Base-by-base conservation (phyloP, 2,329 filamentous ascomycete species). In the Penicillium sp. region DNA sequence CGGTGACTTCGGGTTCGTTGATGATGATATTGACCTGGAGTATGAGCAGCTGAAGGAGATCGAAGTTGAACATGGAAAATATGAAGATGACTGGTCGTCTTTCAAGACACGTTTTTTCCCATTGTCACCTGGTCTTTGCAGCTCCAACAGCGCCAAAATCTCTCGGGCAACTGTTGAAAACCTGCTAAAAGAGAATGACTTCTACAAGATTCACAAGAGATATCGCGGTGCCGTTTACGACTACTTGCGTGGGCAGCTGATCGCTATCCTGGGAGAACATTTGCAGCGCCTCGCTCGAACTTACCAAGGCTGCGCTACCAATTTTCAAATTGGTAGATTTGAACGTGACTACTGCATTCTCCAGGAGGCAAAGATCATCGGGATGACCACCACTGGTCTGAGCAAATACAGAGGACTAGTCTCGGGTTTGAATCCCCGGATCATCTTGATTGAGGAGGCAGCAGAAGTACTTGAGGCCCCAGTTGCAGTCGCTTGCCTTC, bases 391-490 rank as follows among this genome's bases (percentile, higher is more conserved):
- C 0, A 96, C 91, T 0, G 90, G 91, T 1, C 70, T 96, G 9
- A 88, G 87, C 73, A 96, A 96, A 65, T 93, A 94, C 60, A 85
- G 90, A 4, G 84, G 82, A 1, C 78, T 93, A 2, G 78, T 96
- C 23, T 80, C 86, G 0, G 83, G 84, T 2, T 70, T 93, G 5
- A 79, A 83, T 29, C 89, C 91, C 0, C 84, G 80, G 25, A 79
- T 90, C 4, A 80, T 93, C 15, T 75, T 96, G 38, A 86, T 96
- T 49, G 89, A 94, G 77, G 89, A 94, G 75, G 89, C 89, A 0
- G 91, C 90, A 0, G 90, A 96, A 69, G 89, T 88, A 0, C 81
- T 82, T 4, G 82, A 83, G 64, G 79, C 77, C 5, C 84, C 83
- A 1, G 78, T 89, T 44, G 77, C 82, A 9, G 83, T 80, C 6